Evolutionary conservation across 306 rosid genomes (phyloP).

Genomic region (Cicer pinnatifidum): DNA sequence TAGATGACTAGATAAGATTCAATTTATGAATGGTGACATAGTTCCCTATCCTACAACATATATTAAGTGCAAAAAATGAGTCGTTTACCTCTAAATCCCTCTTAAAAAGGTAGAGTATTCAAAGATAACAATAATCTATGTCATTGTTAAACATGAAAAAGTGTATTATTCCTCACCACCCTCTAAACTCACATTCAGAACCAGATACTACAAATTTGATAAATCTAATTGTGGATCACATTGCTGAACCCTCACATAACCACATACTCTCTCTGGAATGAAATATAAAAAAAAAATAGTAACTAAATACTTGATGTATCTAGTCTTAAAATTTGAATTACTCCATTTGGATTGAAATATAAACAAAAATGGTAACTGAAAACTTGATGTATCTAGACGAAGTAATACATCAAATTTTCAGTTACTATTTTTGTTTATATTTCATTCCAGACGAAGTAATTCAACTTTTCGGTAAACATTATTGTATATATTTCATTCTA

Average conservation of each 20-base stretch:
- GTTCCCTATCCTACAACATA: not conserved
- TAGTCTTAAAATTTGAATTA: not conserved
- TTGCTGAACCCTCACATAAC: constrained; percentile 6
- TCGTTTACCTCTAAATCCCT: not conserved
- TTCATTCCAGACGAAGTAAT: no score
- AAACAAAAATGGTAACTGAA: no score
- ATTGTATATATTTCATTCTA: no score
- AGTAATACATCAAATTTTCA: no score
- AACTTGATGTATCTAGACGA: no score
- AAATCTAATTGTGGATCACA: constrained; percentile 6
- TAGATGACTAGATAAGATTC: not conserved
- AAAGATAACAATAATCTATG: constrained; percentile 8
- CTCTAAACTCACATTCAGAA: constrained; percentile 17
- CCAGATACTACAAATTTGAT: not conserved
- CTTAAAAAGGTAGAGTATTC: not conserved
- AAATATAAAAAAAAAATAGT: no score
- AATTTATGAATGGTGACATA: not conserved
- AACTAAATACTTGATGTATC: no score
- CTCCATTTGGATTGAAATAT: no score
- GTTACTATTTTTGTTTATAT: no score
- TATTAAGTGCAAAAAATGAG: not conserved
- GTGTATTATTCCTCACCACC: constrained; percentile 12
- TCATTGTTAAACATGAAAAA: constrained; percentile 2
- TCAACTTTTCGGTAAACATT: no score
- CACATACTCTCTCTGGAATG: not conserved